Base-by-base conservation (phyloP, 371 early-diverging fungal genomes). In the Haplosporangium sp. region DNA sequence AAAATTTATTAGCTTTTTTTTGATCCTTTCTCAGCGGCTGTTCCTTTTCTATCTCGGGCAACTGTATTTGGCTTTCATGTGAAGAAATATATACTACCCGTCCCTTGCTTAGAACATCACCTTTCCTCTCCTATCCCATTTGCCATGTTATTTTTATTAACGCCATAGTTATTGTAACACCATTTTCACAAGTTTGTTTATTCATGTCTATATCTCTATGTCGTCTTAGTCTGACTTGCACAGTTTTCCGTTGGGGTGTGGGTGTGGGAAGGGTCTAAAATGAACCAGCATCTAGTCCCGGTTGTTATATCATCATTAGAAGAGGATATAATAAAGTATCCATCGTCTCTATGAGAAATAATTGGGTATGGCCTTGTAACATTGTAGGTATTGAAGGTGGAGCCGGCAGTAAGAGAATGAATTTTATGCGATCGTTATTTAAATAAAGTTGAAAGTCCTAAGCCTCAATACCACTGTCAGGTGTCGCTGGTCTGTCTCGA, bases 391-490 rank as follows among this genome's bases (percentile, higher is more conserved):
- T 27, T 27, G 27, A 27, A 27, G 27, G 1, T 27, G 27, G 27
- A 27, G 27, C 27, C 27, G 27, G 27, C 27, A 27, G 27, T 27
- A 27, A 27, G 27, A 27, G 27, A 27, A 27, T 27, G 27, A 27
- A 27, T 27, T 27, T 27, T 27, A 27, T 27, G 27, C 27, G 27
- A 27, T 27, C 27, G 27, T 27, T 27, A 35, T 9, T 27, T 17
- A 58, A 20, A 58, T 20, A 13, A 11, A 20, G 11, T 15, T 48
- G 20, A 27, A 3, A 0, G 11, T 20, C 9, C 44, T 77, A 81
- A 3, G 72, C 82, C 48, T 81, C 82, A 66, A 81, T 81, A 27
- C 82, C 82, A 58, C 82, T 81, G 72, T 81, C 82, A 7, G 82
- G 82, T 19, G 82, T 81, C 9, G 65, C 71, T 4, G 82, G 82